Base-by-base conservation (phyloP, 1,139 yeast genomes). In the Geotrichum fermentans region DNA sequence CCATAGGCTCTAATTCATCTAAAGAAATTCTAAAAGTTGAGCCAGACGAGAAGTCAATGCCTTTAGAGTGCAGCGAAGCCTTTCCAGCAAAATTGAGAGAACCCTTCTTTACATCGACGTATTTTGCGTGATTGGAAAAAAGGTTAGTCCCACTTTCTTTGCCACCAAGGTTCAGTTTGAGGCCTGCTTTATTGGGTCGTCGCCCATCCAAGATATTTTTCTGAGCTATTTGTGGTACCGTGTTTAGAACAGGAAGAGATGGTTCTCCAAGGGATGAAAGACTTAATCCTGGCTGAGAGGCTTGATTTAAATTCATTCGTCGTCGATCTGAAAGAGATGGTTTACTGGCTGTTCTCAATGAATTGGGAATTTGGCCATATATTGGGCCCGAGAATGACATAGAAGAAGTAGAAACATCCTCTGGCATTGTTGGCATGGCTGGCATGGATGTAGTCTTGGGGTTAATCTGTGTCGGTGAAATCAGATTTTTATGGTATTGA, bases 31-130 rank as follows among this genome's bases (percentile, higher is more conserved):
- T 74, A 68, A 92, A 90, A 45, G 89, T 82, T 4, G 90, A 79
- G 0, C 98, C 98, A 44, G 86, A 80, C 41, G 87, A 79, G 60
- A 92, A 92, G 64, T 89, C 95, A 40, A 92, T 83, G 41, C 98
- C 98, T 57, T 86, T 80, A 0, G 97, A 83, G 61, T 92, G 95
- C 47, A 92, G 70, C 0, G 96, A 87, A 2, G 97, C 89, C 64
- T 92, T 90, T 17, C 97, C 97, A 1, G 92, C 84, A 64, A 92
- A 92, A 62, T 88, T 90, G 51, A 92, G 75, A 14, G 90, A 81
- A 1, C 98, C 98, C 0, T 95, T 84, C 61, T 87, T 85, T 58
- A 92, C 82, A 68, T 92, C 97, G 35, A 92, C 80, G 63, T 87
- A 90, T 62, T 87, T 84, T 26, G 94, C 79, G 65, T 86, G 90